Base-by-base conservation (phyloP, 306 rosid species). In the Ammopiptanthus mongolicus region DNA sequence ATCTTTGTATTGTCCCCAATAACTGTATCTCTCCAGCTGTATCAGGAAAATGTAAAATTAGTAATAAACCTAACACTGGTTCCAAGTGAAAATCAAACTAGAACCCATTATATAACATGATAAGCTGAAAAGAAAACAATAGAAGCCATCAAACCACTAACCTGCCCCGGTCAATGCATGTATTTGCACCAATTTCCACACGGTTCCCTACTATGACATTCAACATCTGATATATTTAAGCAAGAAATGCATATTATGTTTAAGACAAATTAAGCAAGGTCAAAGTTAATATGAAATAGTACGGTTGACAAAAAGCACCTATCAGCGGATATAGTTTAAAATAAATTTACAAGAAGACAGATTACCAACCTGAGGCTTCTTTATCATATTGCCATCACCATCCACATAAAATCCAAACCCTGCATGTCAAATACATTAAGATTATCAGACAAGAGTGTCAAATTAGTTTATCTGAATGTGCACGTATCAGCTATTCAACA, bases 121-220 rank as follows among this genome's bases (percentile, higher is more conserved):
- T 47, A 31, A 68, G 57, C 22, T 10, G 22, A 22, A 73, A 53
- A 61, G 23, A 74, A 66, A 67, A 44, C 1, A 23, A 9, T 62
- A 44, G 47, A 76, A 8, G 65, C 14, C 23, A 58, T 31, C 56
- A 65, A 56, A 80, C 25, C 57, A 73, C 79, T 78, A 60, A 91
- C 98, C 98, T 94, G 71, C 98, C 98, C 81, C 97, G 83, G 82
- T 95, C 97, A 77, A 95, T 86, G 83, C 97, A 91, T 55, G 98
- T 86, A 82, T 87, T 94, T 78, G 97, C 92, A 77, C 97, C 97
- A 69, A 91, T 88, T 82, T 94, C 98, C 64, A 94, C 97, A 66
- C 80, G 29, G 79, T 81, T 84, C 55, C 97, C 96, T 42, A 94
- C 79, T 76, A 78, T 84, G 31, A 86, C 96, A 80, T 91, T 87